Evolutionary conservation across 805 yeast genomes (phyloP), one percentile per base, ranked within the genome.

Genomic region (Tetrapisispora pingtungensis): DNA sequence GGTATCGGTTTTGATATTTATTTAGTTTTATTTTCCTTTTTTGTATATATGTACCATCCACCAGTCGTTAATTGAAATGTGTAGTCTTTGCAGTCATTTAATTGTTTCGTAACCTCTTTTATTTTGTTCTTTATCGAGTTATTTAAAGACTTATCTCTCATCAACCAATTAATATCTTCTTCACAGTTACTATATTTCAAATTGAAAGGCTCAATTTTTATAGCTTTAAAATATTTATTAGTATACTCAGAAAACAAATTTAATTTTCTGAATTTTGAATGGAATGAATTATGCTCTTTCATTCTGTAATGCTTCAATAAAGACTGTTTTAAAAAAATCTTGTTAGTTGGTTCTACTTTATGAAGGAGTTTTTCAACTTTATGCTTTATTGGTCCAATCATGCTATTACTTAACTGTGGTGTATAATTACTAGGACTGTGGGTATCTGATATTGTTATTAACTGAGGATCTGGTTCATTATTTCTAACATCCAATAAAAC

Each of bases 211-310:
- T 22, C 18, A 6, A 37, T 13, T 10, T 26, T 17, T 5, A 19
- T 10, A 27, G 10, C 27, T 24, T 7, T 40, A 5, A 10, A 4
- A 5, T 15, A 19, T 14, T 22, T 41, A 30, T 41, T 41, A 7
- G 44, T 41, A 30, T n/a, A 41, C 22, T 50, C 51, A 4, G 53
- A 48, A 30, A 40, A 46, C 24, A 40, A n/a, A 3, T 10, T 20
- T 7, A 43, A n/a, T 5, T 30, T 41, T 38, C 47, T 28, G 24
- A 7, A 10, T 2, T 28, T 28, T 8, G 30, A 20, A 30, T 18
- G 44, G 13, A 18, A 31, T 14, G 20, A 19, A 10, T 7, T 18
- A 19, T 14, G 18, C 3, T 14, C 17, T 10, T n/a, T 20, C 13
- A 19, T 31, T 10, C 10, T 13, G 27, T 17, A 17, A 37, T 26